These are phyloP conservation scores for Cucumis sativus DNA, from an alignment of 306 rosid species.

Conservation along the genomic window DNA sequence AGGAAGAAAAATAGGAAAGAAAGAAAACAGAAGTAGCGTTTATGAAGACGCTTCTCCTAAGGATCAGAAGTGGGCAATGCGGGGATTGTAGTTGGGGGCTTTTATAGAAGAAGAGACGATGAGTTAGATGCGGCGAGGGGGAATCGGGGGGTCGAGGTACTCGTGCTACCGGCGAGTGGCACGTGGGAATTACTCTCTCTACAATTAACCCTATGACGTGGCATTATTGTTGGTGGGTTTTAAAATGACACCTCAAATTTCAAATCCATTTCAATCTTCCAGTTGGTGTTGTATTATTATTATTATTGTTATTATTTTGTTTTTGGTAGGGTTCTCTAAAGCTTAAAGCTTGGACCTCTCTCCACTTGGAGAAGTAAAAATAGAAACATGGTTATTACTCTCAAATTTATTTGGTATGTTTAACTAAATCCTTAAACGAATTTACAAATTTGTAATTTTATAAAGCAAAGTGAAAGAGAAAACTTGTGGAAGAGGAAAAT, in stretches of 20 bases:
- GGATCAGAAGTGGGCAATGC: background rate
- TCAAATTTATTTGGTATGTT: too few species aligned
- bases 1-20: background rate
- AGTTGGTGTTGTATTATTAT: background rate
- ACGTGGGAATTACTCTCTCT: background rate
- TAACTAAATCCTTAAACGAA: too few species aligned
- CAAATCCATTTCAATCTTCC: background rate
- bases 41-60: constrained; percentile 56
- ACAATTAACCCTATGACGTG: background rate
- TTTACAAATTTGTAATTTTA: too few species aligned
- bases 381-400: too few species aligned
- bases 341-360: too few species aligned
- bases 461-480: too few species aligned
- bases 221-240: background rate
- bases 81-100: background rate
- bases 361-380: too few species aligned
- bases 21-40: constrained; percentile 28
- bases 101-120: constrained; percentile 4
- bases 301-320: too few species aligned
- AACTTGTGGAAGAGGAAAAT: too few species aligned
- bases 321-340: too few species aligned
- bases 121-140: background rate
- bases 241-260: background rate
- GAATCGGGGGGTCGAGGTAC: background rate
- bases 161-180: background rate